Conservation (phyloP, 1,284 basidiomycete genomes). For the Melampsora americana region DNA sequence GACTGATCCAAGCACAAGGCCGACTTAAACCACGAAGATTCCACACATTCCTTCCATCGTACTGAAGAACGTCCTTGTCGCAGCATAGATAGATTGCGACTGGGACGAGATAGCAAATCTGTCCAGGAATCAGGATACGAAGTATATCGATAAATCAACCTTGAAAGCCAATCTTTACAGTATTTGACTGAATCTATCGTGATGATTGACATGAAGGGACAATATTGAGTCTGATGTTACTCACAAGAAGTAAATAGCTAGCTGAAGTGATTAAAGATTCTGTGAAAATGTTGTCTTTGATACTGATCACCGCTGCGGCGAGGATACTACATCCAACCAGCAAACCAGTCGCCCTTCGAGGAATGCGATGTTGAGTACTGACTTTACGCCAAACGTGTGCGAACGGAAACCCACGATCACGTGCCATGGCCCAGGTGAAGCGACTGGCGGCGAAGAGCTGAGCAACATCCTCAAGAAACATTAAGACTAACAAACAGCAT, state of each 20-base stretch:
- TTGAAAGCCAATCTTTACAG: no score
- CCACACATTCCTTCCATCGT: slow-evolving; percentile 41
- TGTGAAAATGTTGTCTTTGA: slow-evolving; percentile 28
- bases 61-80: slow-evolving; percentile 39
- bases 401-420: slow-evolving; percentile 29
- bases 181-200: no score
- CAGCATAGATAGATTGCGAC: slow-evolving; percentile 35
- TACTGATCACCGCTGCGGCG: slow-evolving; percentile 11
- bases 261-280: slow-evolving; percentile 32
- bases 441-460: slow-evolving; percentile 37
- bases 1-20: slow-evolving; percentile 29
- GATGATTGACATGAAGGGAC: no score
- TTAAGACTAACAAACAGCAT: slow-evolving; percentile 18
- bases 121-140: not conserved
- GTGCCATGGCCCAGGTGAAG: slow-evolving; percentile 33
- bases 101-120: slow-evolving; percentile 40
- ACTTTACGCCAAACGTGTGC: slow-evolving; percentile 39
- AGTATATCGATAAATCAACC: not conserved
- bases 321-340: slow-evolving; percentile 30
- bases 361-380: slow-evolving; percentile 18
- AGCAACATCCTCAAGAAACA: slow-evolving; percentile 41
- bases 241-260: slow-evolving; percentile 33
- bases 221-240: not conserved
- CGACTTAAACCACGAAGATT: slow-evolving; percentile 22
- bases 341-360: slow-evolving; percentile 27